Conservation (phyloP, 169 alveolate species). For the Cryptosporidium parvum region DNA sequence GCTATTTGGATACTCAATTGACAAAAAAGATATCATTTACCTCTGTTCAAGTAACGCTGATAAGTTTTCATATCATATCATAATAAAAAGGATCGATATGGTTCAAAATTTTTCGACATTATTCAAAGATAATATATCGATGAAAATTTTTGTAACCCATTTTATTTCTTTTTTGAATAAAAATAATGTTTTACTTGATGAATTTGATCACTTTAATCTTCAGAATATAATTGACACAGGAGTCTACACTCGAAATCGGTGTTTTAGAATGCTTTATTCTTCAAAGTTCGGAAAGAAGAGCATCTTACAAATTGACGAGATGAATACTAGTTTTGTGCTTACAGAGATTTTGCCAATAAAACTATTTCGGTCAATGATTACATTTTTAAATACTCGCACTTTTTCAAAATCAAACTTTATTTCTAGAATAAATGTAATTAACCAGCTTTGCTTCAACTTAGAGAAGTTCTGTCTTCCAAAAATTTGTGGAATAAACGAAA, state of each 20-base stretch:
- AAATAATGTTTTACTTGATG: neutral
- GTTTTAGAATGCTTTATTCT: slow-evolving; percentile 76
- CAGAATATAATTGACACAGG: slow-evolving; percentile 72
- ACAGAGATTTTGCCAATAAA: slow-evolving; percentile 22
- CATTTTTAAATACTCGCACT: slow-evolving; percentile 24
- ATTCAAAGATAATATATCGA: slow-evolving; percentile 32
- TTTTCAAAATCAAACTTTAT: neutral
- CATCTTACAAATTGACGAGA: slow-evolving; percentile 42
- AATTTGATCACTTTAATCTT: neutral
- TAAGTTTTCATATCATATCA: slow-evolving; percentile 77
- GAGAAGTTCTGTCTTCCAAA: neutral
- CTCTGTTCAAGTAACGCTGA: slow-evolving; percentile 51
- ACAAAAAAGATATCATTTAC: slow-evolving; percentile 56
- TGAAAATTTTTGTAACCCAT: slow-evolving; percentile 35
- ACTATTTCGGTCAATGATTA: slow-evolving; percentile 58
- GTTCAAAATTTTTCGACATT: slow-evolving; percentile 44
- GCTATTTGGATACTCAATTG: slow-evolving; percentile 7
- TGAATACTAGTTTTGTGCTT: neutral
- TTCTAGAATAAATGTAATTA: neutral
- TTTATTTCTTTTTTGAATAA: slow-evolving; percentile 15
- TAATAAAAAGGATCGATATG: slow-evolving; percentile 54
- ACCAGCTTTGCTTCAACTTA: neutral
- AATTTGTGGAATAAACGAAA: neutral
- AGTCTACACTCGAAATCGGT: slow-evolving; percentile 77
- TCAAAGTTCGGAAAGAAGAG: slow-evolving; percentile 58